Conservation (phyloP, 2,329 filamentous ascomycete species). For the Berkeleyomyces rouxiae region DNA sequence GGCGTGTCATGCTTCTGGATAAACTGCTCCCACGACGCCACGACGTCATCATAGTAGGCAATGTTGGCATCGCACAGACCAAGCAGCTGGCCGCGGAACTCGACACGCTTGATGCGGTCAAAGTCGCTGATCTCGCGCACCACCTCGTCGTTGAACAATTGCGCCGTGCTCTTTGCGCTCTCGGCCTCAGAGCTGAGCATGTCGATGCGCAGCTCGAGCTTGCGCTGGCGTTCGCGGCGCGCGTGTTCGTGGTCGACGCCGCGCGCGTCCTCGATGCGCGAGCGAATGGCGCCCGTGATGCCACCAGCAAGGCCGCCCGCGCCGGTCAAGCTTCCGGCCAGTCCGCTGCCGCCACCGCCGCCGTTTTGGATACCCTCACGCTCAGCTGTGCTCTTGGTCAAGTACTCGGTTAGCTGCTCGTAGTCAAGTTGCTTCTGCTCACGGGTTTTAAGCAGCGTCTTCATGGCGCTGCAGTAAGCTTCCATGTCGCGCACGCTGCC, state of each 20-base stretch:
- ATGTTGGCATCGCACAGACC: conserved; percentile 72
- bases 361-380: conserved; percentile 60
- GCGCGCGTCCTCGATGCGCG: conserved; percentile 90
- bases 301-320: conserved; percentile 35
- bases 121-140: conserved; percentile 87
- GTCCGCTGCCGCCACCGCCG: conserved; percentile 25
- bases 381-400: conserved; percentile 76
- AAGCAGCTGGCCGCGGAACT: conserved; percentile 79
- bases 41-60: conserved; percentile 65
- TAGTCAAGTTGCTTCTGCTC: conserved; percentile 98
- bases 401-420: conserved; percentile 88
- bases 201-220: conserved; percentile 83
- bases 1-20: conserved; percentile 64
- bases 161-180: conserved; percentile 65
- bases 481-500: conserved; percentile 90
- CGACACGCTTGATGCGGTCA: conserved; percentile 85
- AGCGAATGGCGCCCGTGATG: conserved; percentile 71
- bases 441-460: conserved; percentile 73
- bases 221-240: conserved; percentile 70
- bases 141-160: conserved; percentile 92
- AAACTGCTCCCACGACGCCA: conserved; percentile 77
- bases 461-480: conserved; percentile 75
- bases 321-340: not conserved
- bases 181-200: conserved; percentile 83
- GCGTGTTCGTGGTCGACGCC: conserved; percentile 93